A percentile compares a stretch with the other conserved stretches of the same genome.
phyloP scores from a whole-genome alignment of 2,329 filamentous ascomycete genomes.

The Westerdykella ornata region DNA sequence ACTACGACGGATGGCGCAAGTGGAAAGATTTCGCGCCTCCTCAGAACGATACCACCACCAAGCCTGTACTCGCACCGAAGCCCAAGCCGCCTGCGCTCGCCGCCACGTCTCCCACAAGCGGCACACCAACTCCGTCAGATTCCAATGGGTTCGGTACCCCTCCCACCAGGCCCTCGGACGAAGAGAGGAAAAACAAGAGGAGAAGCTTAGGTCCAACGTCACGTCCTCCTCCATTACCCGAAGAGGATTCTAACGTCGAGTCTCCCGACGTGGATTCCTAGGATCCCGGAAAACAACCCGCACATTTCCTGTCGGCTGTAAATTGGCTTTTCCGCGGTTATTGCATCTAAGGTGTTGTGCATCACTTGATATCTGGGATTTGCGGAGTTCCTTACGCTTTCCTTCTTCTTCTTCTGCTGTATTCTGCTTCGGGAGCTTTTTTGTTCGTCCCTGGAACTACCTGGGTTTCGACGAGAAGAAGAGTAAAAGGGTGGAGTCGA shows the following conservation, averaged over 20 bases:
- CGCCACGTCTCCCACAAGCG: slow-evolving; percentile 11
- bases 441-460: too few relatives aligned
- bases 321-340: slow-evolving; percentile 10
- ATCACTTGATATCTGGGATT: slow-evolving; percentile 5
- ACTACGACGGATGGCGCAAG: slow-evolving; percentile 95
- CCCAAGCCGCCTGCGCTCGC: slow-evolving; percentile 8
- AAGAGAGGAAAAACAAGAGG: slow-evolving; percentile 30
- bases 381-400: slow-evolving; percentile 1
- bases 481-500: too few relatives aligned
- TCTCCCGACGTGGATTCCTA: slow-evolving; percentile 16
- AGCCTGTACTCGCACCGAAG: slow-evolving; percentile 26
- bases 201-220: slow-evolving; percentile 23
- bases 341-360: slow-evolving; percentile 7
- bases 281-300: slow-evolving; percentile 1
- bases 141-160: slow-evolving; percentile 15
- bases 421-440: neutral
- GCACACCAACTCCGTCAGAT: slow-evolving; percentile 9
- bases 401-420: slow-evolving; percentile 7
- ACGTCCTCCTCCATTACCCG: slow-evolving; percentile 18
- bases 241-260: slow-evolving; percentile 23
- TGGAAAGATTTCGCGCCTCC: slow-evolving; percentile 74
- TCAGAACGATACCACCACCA: slow-evolving; percentile 30
- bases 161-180: slow-evolving; percentile 17
- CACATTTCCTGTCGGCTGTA: slow-evolving; percentile 12
- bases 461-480: too few relatives aligned